Conservation (phyloP, 208 protist genomes). For the Vickermania spadyakhi region DNA sequence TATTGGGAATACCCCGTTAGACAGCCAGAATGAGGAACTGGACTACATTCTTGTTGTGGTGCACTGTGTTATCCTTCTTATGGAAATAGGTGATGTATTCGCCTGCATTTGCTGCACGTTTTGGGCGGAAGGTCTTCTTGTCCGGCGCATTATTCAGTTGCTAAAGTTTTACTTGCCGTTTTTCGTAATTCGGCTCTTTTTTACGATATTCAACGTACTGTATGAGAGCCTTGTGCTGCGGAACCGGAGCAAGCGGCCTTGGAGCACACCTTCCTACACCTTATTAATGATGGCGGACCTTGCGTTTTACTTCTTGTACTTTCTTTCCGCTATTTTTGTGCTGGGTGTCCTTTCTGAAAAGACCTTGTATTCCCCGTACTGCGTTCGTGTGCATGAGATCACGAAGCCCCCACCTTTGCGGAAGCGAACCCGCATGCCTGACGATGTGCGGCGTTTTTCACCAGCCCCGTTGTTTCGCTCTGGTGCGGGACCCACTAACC, state of each 20-base stretch:
- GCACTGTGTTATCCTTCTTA: not conserved
- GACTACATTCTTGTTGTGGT: not conserved
- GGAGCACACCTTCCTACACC: conserved; percentile 8
- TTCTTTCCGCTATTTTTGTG: conserved; percentile 1
- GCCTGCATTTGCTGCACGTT: not conserved
- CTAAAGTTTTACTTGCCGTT: conserved; percentile 1
- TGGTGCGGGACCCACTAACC: not conserved
- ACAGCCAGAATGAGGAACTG: not conserved
- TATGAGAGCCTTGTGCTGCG: conserved; percentile 7
- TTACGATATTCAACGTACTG: conserved; percentile 8
- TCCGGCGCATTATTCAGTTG: not conserved
- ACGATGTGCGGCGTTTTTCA: not conserved
- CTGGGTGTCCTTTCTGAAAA: conserved; percentile 10
- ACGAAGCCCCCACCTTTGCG: not conserved
- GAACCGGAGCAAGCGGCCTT: not conserved
- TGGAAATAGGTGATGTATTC: not conserved
- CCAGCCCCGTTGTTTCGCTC: not conserved
- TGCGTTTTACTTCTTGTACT: conserved; percentile 6
- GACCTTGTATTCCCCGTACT: conserved; percentile 3
- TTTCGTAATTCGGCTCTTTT: conserved; percentile 7
- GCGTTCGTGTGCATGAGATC: not conserved
- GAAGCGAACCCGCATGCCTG: not conserved
- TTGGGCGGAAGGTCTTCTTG: not conserved
- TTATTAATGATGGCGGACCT: conserved; percentile 7
- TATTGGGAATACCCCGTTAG: not conserved